Conservation (phyloP, 768 basidiomycete genomes). For the Kwoniella bestiolae region DNA sequence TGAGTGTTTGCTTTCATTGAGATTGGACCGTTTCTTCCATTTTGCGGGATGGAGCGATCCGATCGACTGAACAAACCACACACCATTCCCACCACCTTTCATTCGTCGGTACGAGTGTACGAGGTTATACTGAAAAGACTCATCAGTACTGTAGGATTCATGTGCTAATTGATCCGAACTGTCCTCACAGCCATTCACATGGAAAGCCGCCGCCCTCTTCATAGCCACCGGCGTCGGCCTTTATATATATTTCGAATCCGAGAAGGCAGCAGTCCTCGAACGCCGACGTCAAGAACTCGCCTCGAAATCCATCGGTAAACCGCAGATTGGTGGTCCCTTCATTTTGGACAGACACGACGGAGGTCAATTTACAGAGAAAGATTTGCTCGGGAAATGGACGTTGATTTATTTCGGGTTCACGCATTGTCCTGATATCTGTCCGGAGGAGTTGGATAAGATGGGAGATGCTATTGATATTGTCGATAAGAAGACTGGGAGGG, state of each 20-base stretch:
- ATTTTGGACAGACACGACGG: slow-evolving; percentile 62
- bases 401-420: slow-evolving; percentile 92
- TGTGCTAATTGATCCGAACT: not conserved
- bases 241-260: slow-evolving; percentile 83
- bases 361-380: slow-evolving; percentile 74
- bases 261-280: slow-evolving; percentile 78
- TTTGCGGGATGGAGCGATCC: too few relatives aligned
- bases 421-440: slow-evolving; percentile 98
- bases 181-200: slow-evolving; percentile 79
- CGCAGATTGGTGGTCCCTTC: slow-evolving; percentile 92
- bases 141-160: too few relatives aligned
- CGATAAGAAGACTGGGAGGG: slow-evolving; percentile 22
- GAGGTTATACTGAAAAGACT: too few relatives aligned
- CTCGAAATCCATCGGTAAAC: slow-evolving; percentile 75
- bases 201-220: slow-evolving; percentile 79
- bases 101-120: too few relatives aligned
- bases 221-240: slow-evolving; percentile 79
- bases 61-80: too few relatives aligned
- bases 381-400: slow-evolving; percentile 88
- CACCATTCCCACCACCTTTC: too few relatives aligned
- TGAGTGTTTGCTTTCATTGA: too few relatives aligned
- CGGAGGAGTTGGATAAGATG: slow-evolving; percentile 96
- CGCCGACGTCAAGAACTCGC: slow-evolving; percentile 77
- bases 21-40: too few relatives aligned
- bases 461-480: slow-evolving; percentile 68